Conservation (phyloP, 2,329 filamentous ascomycete genomes). For the Madurella fahalii region DNA sequence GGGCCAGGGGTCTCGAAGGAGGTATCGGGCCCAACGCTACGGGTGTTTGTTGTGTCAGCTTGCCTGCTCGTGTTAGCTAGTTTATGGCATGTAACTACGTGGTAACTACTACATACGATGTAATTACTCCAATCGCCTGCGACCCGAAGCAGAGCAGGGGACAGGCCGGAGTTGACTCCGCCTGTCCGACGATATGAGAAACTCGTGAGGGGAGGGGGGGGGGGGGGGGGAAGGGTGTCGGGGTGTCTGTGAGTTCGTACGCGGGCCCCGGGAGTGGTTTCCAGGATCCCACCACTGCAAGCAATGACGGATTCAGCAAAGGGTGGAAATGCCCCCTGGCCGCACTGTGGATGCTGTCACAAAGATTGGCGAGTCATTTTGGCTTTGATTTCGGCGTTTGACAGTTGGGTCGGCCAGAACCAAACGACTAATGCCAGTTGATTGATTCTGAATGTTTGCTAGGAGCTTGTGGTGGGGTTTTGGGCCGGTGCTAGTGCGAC, state of each 20-base stretch:
- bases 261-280: neutral
- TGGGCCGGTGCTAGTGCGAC: neutral
- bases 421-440: neutral
- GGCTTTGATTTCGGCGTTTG: neutral
- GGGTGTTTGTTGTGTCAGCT: no score
- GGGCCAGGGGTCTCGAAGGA: neutral
- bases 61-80: no score
- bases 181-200: conserved; percentile 11
- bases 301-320: neutral
- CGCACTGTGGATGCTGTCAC: neutral
- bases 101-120: no score
- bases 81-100: no score
- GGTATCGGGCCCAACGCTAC: no score
- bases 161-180: conserved; percentile 3
- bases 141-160: neutral
- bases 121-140: no score
- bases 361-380: conserved; percentile 4
- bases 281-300: neutral
- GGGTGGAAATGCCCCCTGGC: no score
- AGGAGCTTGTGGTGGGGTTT: neutral
- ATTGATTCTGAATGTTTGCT: neutral
- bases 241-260: neutral
- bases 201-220: neutral
- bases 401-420: no score
- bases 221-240: no score